phyloP scores from a whole-genome alignment of 2,329 filamentous ascomycete species.

The Monosporascus sp. region DNA sequence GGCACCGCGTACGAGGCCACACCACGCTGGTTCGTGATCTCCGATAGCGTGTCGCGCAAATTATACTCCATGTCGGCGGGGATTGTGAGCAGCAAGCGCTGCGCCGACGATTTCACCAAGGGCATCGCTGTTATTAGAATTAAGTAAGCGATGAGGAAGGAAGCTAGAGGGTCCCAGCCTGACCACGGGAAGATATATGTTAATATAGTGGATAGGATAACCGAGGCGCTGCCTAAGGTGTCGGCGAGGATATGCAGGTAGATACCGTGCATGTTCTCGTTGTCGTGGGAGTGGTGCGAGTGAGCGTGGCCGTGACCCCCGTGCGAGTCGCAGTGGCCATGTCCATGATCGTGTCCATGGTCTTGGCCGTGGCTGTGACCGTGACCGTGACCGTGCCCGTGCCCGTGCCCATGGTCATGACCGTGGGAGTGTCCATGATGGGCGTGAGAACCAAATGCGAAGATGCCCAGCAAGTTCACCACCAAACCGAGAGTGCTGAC shows the following conservation, averaged over 20 bases:
- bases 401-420: constrained; percentile 22
- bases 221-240: constrained; percentile 87
- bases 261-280: constrained; percentile 97
- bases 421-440: constrained; percentile 42
- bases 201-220: constrained; percentile 84
- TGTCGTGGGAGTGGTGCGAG: constrained; percentile 62
- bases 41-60: constrained; percentile 78
- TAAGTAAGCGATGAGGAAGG: constrained; percentile 84
- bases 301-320: constrained; percentile 24
- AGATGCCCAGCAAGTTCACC: constrained; percentile 89
- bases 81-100: constrained; percentile 75
- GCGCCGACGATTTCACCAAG: constrained; percentile 78
- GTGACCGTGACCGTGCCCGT: constrained; percentile 31
- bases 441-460: constrained; percentile 67
- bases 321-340: constrained; percentile 24
- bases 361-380: constrained; percentile 29
- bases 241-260: constrained; percentile 94
- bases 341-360: constrained; percentile 28
- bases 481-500: constrained; percentile 82
- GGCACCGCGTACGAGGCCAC: constrained; percentile 83
- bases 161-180: constrained; percentile 91
- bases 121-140: constrained; percentile 92
- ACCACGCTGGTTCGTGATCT: constrained; percentile 74
- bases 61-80: constrained; percentile 83
- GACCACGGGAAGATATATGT: constrained; percentile 87